These are phyloP conservation scores for Phytophthora hybrid DNA, from an alignment of 352 stramenopile species.

Conservation along the genomic window DNA sequence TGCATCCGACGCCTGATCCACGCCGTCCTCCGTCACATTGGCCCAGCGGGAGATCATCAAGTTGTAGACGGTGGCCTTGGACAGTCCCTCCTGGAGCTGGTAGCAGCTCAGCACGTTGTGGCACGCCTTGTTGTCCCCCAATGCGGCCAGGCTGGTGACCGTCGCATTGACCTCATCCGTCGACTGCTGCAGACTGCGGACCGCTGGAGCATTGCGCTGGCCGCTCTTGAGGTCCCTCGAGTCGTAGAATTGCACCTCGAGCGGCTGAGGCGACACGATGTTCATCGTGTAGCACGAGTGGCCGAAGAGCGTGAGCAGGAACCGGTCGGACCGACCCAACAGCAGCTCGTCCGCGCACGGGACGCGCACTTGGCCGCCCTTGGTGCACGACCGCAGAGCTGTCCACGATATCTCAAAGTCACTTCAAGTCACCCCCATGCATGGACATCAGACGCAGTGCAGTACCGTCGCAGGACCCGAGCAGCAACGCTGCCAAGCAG, in stretches of 20 bases:
- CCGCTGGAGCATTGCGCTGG: constrained; percentile 14
- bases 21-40: not conserved
- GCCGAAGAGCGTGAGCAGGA: constrained; percentile 65
- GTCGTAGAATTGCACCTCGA: constrained; percentile 71
- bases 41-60: constrained; percentile 49
- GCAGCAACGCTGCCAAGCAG: constrained; percentile 14
- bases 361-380: constrained; percentile 52
- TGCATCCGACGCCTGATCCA: constrained; percentile 6
- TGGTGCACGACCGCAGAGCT: constrained; percentile 50
- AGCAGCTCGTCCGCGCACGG: constrained; percentile 60
- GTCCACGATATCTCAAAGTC: not conserved
- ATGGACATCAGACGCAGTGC: too few species aligned
- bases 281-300: constrained; percentile 63
- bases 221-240: constrained; percentile 32
- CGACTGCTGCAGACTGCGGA: constrained; percentile 18
- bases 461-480: constrained; percentile 15
- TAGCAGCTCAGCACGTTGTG: constrained; percentile 41
- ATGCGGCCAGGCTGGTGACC: constrained; percentile 4
- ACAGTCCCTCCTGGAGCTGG: constrained; percentile 45
- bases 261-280: constrained; percentile 44
- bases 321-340: constrained; percentile 51
- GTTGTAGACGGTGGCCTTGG: constrained; percentile 51
- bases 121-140: constrained; percentile 38
- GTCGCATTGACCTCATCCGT: constrained; percentile 10
- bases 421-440: not conserved